A percentile compares a stretch with the other conserved stretches of the same genome.
Conservation (phyloP, 352 stramenopile genomes). For the Elongisporangium undulatum region DNA sequence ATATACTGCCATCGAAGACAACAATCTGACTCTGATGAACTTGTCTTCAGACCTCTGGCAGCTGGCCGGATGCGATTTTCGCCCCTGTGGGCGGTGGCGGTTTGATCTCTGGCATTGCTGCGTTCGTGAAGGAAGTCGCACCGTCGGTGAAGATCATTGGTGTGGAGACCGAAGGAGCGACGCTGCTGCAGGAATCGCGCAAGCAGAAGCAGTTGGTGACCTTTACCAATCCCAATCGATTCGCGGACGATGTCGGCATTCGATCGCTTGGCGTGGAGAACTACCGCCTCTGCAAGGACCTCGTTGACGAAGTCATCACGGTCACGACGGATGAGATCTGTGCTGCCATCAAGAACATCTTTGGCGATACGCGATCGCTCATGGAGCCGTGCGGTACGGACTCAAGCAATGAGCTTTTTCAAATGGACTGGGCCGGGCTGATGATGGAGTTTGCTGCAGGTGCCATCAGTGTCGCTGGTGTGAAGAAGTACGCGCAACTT, state of each 20-base stretch:
- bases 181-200: slow-evolving; percentile 92
- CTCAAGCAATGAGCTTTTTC: slow-evolving; percentile 1
- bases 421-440: neutral
- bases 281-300: slow-evolving; percentile 90
- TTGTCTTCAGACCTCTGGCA: slow-evolving; percentile 55
- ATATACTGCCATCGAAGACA: neutral
- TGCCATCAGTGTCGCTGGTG: slow-evolving; percentile 94
- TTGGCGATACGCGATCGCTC: slow-evolving; percentile 92
- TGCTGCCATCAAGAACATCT: slow-evolving; percentile 90
- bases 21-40: neutral
- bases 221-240: slow-evolving; percentile 93
- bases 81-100: slow-evolving; percentile 96
- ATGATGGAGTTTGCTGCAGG: slow-evolving; percentile 42
- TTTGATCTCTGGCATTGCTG: slow-evolving; percentile 94
- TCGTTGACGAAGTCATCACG: slow-evolving; percentile 97
- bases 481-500: slow-evolving; percentile 91
- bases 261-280: slow-evolving; percentile 93
- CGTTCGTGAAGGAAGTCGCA: slow-evolving; percentile 85
- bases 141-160: slow-evolving; percentile 94
- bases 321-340: slow-evolving; percentile 96
- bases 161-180: slow-evolving; percentile 94
- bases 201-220: slow-evolving; percentile 79
- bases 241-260: slow-evolving; percentile 97
- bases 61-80: slow-evolving; percentile 95
- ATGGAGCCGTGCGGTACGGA: slow-evolving; percentile 87